Percentiles rank a stretch among this genome's conserved stretches.
phyloP scores from a whole-genome alignment of 306 rosid species.

The Vicia faba region DNA sequence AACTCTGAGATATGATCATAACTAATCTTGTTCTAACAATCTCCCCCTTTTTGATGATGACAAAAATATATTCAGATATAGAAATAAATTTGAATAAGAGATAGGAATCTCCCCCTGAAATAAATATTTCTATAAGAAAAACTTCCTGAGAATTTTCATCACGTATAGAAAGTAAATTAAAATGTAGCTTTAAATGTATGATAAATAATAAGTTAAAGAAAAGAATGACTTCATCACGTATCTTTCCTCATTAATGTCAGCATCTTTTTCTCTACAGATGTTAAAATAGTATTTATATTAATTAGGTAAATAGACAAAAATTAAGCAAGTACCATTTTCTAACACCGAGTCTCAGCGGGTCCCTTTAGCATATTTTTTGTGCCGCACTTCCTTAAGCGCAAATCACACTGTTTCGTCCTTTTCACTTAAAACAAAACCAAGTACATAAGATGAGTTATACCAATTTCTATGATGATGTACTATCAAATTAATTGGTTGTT shows the following conservation, averaged over 20 bases:
- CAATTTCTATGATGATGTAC: background rate
- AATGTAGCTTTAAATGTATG: too few species aligned
- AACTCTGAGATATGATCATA: too few species aligned
- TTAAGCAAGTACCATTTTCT: background rate
- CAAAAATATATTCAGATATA: too few species aligned
- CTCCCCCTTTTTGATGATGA: too few species aligned
- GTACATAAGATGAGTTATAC: background rate
- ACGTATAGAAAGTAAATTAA: too few species aligned
- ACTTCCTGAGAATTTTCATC: too few species aligned
- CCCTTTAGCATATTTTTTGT: background rate
- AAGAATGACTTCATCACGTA: background rate
- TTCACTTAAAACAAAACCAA: background rate
- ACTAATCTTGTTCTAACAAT: too few species aligned
- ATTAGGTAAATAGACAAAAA: background rate
- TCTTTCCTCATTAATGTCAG: background rate
- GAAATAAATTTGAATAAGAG: too few species aligned
- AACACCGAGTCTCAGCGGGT: background rate
- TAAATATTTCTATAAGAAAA: too few species aligned
- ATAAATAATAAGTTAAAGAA: too few species aligned
- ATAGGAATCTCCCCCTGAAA: too few species aligned
- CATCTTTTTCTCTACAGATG: background rate
- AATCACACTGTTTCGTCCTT: background rate
- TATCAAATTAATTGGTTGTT: background rate
- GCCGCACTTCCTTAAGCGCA: background rate
- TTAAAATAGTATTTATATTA: background rate